These are phyloP conservation scores for Metarhizium humberi DNA, from an alignment of 2,329 filamentous ascomycete species.

Conservation along the genomic window DNA sequence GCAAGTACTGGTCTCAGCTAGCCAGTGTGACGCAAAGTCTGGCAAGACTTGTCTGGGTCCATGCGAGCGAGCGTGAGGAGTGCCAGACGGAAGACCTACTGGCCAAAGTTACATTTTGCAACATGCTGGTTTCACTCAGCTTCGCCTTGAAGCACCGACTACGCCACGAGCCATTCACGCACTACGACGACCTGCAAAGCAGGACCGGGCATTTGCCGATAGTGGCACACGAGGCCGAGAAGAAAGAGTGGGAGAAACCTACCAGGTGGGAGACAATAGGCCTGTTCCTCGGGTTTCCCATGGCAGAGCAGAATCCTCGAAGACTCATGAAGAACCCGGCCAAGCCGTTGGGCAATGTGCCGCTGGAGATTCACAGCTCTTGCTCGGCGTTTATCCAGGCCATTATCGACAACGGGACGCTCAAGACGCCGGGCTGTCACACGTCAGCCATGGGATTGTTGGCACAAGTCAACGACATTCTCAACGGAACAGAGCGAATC, in stretches of 20 bases:
- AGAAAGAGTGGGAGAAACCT: slow-evolving; percentile 31
- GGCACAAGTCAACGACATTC: slow-evolving; percentile 51
- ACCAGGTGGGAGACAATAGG: slow-evolving; percentile 27
- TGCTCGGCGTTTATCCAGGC: slow-evolving; percentile 52
- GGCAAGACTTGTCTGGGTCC: slow-evolving; percentile 38
- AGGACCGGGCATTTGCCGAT: slow-evolving; percentile 58
- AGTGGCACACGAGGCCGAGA: slow-evolving; percentile 40
- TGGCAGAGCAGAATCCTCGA: slow-evolving; percentile 60
- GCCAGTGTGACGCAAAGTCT: slow-evolving; percentile 42
- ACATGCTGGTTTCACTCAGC: slow-evolving; percentile 36
- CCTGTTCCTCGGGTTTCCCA: slow-evolving; percentile 57
- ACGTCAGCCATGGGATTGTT: slow-evolving; percentile 41
- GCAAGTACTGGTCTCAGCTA: slow-evolving; percentile 41
- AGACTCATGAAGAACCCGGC: slow-evolving; percentile 58
- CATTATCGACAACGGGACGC: slow-evolving; percentile 38
- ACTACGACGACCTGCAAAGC: slow-evolving; percentile 42
- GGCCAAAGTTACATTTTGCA: slow-evolving; percentile 27
- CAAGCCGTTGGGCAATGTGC: slow-evolving; percentile 61
- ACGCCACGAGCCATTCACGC: slow-evolving; percentile 45
- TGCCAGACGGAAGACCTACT: slow-evolving; percentile 16
- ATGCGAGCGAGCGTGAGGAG: slow-evolving; percentile 24
- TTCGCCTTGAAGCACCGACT: slow-evolving; percentile 41
- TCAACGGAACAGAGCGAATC: slow-evolving; percentile 61
- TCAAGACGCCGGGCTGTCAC: slow-evolving; percentile 40
- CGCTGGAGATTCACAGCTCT: slow-evolving; percentile 61